These are phyloP conservation scores for Violaceomyces palustris DNA, from an alignment of 1,284 basidiomycete species.

Conservation along the genomic window DNA sequence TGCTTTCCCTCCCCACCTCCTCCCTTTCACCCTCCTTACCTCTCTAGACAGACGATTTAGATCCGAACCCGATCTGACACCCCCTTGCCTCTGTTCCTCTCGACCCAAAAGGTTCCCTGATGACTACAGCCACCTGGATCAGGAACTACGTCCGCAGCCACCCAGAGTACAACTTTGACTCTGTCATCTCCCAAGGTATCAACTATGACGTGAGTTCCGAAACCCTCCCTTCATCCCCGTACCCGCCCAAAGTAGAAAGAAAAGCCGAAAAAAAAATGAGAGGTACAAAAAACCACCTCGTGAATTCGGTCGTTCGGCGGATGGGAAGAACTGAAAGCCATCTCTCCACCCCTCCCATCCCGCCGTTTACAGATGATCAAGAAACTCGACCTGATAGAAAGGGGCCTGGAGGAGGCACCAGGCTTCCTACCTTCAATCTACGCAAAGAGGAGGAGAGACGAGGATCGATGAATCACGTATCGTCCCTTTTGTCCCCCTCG, in stretches of 20 bases:
- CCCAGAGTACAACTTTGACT: constrained; percentile 84
- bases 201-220: constrained; percentile 67
- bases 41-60: no score
- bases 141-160: constrained; percentile 83
- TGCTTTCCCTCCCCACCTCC: neutral
- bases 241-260: no score
- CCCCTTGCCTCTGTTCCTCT: neutral
- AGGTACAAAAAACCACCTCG: no score
- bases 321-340: neutral
- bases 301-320: neutral
- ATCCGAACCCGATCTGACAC: no score
- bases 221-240: neutral
- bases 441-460: constrained; percentile 24
- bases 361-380: constrained; percentile 61
- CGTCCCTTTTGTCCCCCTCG: no score
- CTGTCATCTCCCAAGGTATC: constrained; percentile 80
- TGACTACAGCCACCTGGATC: constrained; percentile 89
- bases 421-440: constrained; percentile 47
- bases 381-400: constrained; percentile 77
- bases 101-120: constrained; percentile 58
- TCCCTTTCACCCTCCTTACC: constrained; percentile 8
- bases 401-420: constrained; percentile 43
- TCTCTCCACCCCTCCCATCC: neutral
- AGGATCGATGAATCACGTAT: no score
- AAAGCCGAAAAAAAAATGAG: no score